Evolutionary conservation across 2,329 filamentous ascomycete genomes (phyloP).

Genomic region (Calonectria pseudoreteaudii): DNA sequence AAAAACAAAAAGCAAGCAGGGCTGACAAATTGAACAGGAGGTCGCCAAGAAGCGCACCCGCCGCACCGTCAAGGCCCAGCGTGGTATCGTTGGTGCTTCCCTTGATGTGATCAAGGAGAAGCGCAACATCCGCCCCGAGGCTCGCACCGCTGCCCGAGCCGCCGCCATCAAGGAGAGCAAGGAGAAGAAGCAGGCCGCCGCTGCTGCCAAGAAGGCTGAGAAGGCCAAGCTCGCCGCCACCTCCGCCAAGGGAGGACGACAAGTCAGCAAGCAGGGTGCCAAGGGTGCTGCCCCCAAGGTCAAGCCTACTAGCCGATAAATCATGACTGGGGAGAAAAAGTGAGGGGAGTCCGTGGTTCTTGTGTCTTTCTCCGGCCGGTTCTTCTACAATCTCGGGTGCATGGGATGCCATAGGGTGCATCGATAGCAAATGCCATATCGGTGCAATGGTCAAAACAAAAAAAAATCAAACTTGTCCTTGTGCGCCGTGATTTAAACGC

Average conservation of each 20-base stretch:
- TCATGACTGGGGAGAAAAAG: slow-evolving; percentile 39
- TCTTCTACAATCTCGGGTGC: slow-evolving; percentile 56
- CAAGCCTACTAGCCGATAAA: slow-evolving; percentile 83
- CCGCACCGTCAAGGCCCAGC: slow-evolving; percentile 98
- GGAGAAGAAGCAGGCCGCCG: slow-evolving; percentile 93
- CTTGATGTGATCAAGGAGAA: slow-evolving; percentile 99
- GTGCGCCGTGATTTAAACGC: slow-evolving; percentile 34
- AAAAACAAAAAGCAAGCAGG: slow-evolving; percentile 26
- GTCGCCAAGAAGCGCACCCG: slow-evolving; percentile 99
- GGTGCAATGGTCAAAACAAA: slow-evolving; percentile 49
- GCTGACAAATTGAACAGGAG: slow-evolving; percentile 77
- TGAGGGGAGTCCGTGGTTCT: slow-evolving; percentile 55
- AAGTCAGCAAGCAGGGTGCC: slow-evolving; percentile 96
- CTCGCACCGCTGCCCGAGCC: slow-evolving; percentile 88
- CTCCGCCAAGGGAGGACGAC: slow-evolving; percentile 81
- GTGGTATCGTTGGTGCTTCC: slow-evolving; percentile 98
- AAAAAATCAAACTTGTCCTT: slow-evolving; percentile 29
- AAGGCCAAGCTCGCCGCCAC: slow-evolving; percentile 92
- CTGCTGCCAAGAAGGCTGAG: slow-evolving; percentile 97
- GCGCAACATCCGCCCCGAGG: slow-evolving; percentile 93
- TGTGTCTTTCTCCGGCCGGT: slow-evolving; percentile 57
- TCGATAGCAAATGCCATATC: slow-evolving; percentile 54
- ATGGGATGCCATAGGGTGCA: slow-evolving; percentile 57
- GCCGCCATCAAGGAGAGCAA: slow-evolving; percentile 97
- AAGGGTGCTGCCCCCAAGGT: slow-evolving; percentile 92